Conservation (phyloP, 163 green algal genomes). For the Prototheca cutis region DNA sequence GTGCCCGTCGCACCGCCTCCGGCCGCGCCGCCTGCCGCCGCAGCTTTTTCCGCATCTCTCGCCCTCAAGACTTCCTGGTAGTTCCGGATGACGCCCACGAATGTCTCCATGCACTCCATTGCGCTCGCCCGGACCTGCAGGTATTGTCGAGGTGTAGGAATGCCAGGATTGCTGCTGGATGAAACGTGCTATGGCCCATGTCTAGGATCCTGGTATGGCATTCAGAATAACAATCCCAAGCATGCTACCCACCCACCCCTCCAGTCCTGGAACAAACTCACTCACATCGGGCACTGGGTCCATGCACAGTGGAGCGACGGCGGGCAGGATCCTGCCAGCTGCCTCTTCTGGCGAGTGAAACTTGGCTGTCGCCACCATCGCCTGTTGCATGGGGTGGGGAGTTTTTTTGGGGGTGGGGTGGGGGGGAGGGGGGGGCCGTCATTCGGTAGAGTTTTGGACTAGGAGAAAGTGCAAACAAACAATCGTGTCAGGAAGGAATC, state of each 20-base stretch:
- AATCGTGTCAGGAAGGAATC: no score
- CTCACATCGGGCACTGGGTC: constrained; percentile 70
- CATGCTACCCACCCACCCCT: no score
- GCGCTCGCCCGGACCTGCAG: constrained; percentile 23
- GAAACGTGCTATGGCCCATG: no score
- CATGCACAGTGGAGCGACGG: constrained; percentile 63
- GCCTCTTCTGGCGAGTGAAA: constrained; percentile 72
- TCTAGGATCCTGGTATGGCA: no score
- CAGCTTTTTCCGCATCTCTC: no score
- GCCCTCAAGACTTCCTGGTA: constrained; percentile 35
- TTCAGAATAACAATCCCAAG: no score
- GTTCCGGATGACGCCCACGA: constrained; percentile 40
- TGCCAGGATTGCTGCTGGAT: no score
- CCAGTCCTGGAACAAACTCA: no score
- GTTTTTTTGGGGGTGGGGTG: neutral
- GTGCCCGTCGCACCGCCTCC: constrained; percentile 9
- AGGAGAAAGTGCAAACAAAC: constrained; percentile 21
- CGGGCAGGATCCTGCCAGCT: constrained; percentile 72
- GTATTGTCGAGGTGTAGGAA: no score
- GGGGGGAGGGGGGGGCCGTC: neutral
- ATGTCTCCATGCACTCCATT: constrained; percentile 54
- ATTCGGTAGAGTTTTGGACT: neutral
- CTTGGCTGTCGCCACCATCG: constrained; percentile 69
- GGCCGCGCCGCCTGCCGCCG: constrained; percentile 6
- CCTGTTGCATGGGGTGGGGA: no score